Conservation (phyloP, 1,284 basidiomycete genomes). For the Puccinia polysora region DNA sequence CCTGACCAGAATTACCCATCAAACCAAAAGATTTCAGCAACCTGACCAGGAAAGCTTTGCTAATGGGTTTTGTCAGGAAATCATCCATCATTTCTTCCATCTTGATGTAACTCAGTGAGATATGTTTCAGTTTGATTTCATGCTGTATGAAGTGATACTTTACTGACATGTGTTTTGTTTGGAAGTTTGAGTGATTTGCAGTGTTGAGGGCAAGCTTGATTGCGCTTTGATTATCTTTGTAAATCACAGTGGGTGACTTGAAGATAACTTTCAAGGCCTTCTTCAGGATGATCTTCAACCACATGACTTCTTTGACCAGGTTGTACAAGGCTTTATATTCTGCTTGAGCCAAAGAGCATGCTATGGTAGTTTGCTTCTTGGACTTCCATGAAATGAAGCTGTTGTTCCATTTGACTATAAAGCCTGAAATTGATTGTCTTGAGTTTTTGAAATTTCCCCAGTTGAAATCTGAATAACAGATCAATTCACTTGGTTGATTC, state of each 20-base stretch:
- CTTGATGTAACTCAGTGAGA: background rate
- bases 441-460: background rate
- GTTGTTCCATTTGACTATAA: background rate
- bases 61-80: background rate
- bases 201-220: background rate
- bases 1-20: background rate
- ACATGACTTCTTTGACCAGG: background rate
- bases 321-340: background rate
- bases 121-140: background rate
- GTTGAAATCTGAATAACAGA: background rate
- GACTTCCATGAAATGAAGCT: background rate
- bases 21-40: background rate
- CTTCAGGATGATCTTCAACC: background rate
- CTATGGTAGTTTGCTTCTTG: background rate
- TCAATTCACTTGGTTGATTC: no score
- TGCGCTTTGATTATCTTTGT: background rate
- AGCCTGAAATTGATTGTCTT: background rate
- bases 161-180: background rate
- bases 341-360: background rate
- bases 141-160: background rate
- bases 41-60: background rate
- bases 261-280: background rate
- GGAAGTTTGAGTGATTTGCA: background rate
- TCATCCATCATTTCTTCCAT: background rate
- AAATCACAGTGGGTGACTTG: background rate